Evolutionary conservation across 306 rosid genomes (phyloP), one percentile per base, ranked within the genome.

Genomic region (Begonia fuchsioides): DNA sequence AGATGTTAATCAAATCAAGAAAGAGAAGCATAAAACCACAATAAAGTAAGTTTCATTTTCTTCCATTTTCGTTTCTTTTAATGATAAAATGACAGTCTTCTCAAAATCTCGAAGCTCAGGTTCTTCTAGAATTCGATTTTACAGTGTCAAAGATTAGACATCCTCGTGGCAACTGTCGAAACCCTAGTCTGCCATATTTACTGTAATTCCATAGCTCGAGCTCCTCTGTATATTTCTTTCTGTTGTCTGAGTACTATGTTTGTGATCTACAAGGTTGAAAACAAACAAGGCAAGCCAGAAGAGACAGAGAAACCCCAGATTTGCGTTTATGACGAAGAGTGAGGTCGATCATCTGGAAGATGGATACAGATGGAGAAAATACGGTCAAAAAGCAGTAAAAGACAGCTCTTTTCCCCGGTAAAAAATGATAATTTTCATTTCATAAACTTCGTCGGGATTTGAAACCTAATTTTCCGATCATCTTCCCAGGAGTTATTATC

Each of bases 261-360:
- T 61, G 17, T 56, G 61, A 53, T 54, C 52, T 10, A 39, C 57
- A 76, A 85, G 98, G 74, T 63, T 68, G 76, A 85, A 85, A 67
- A 54, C 71, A 2, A 90, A 79, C 77, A 90, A 81, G 72, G 64
- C 74, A 66, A 76, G 62, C 58, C 78, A 69, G 54, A 90, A 86
- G 86, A 81, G 77, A 65, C 83, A 71, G 18, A 77, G 76, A 50
- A 92, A 74, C 55, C 92, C 87, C 39, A 77, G 95, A 72, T 62
- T 85, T 48, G 94, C 94, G n/a, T 90, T 90, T 76, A 85, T 81
- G 98, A 90, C 98, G 3, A 90, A 77, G 72, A 85, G 98, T 58
- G 92, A 90, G 75, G 95, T 90, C 10, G 98, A 90, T 81, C 95
- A 81, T 77, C 78, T 90, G 35, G 98, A 90, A 77, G 98, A 90